Evolutionary conservation across 2,329 filamentous ascomycete species (phyloP).

Genomic region (Alternaria gansuensis): DNA sequence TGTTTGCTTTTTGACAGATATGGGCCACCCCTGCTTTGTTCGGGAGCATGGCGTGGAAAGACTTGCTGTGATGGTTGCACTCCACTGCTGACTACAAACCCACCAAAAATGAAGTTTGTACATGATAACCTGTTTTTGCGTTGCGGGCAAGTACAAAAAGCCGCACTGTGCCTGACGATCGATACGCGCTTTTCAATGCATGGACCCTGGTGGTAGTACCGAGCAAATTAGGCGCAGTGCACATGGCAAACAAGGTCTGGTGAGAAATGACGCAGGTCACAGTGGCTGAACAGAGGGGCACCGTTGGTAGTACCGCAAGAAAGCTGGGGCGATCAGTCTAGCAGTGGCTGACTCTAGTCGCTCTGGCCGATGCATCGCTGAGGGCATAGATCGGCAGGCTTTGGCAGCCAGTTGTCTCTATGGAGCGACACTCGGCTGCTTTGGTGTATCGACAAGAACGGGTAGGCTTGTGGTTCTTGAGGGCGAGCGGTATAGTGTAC

Average conservation of each 20-base stretch:
- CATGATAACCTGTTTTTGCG: slow-evolving; percentile 7
- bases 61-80: neutral
- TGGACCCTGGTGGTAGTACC: slow-evolving; percentile 13
- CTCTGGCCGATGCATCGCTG: neutral
- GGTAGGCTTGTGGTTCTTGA: slow-evolving; percentile 7
- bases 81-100: neutral
- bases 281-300: slow-evolving; percentile 17
- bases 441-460: slow-evolving; percentile 1
- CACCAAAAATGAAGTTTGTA: neutral
- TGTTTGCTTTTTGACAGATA: slow-evolving; percentile 3
- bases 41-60: neutral
- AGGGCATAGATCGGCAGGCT: slow-evolving; percentile 4
- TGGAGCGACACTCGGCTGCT: slow-evolving; percentile 8
- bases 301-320: slow-evolving; percentile 6
- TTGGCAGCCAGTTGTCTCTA: neutral
- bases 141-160: slow-evolving; percentile 4
- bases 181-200: slow-evolving; percentile 10
- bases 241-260: slow-evolving; percentile 24
- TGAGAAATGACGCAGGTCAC: slow-evolving; percentile 15
- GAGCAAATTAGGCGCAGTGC: slow-evolving; percentile 14
- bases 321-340: slow-evolving; percentile 8
- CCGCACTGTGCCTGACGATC: slow-evolving; percentile 24
- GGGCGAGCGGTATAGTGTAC: neutral
- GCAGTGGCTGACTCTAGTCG: slow-evolving; percentile 13
- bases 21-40: neutral